Evolutionary conservation across 2,329 filamentous ascomycete species (phyloP).

Genomic region (Aspergillus fumigatiaffinis): DNA sequence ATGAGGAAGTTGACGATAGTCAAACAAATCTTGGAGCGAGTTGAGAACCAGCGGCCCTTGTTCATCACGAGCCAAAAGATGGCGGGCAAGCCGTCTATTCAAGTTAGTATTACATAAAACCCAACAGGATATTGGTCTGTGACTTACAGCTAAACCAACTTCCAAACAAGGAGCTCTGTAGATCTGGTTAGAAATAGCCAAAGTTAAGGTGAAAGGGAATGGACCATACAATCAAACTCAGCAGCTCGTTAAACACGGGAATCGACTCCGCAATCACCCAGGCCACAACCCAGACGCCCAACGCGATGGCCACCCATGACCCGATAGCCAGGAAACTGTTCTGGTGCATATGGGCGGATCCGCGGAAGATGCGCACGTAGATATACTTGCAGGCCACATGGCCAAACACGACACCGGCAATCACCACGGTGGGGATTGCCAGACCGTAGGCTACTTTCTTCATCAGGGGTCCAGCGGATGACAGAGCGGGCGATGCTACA

Average conservation of each 20-base stretch:
- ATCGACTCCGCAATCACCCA: conserved; percentile 67
- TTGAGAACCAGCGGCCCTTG: conserved; percentile 36
- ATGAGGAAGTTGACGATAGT: conserved; percentile 43
- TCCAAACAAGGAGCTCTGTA: conserved; percentile 53
- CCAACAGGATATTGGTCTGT: neutral
- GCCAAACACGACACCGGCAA: conserved; percentile 66
- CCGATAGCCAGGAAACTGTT: conserved; percentile 48
- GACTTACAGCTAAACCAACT: conserved; percentile 59
- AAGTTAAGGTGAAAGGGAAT: neutral
- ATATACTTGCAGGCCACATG: conserved; percentile 64
- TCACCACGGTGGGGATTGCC: conserved; percentile 63
- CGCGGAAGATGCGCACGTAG: conserved; percentile 60
- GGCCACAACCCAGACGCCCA: conserved; percentile 55
- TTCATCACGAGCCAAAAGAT: conserved; percentile 49
- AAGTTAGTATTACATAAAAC: conserved; percentile 5
- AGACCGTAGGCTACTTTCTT: conserved; percentile 64
- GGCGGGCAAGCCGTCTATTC: conserved; percentile 38
- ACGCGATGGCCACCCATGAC: conserved; percentile 57
- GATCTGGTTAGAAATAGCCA: conserved; percentile 11
- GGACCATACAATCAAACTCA: conserved; percentile 54
- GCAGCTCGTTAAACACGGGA: conserved; percentile 63
- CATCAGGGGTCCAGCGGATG: conserved; percentile 54
- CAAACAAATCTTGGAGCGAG: conserved; percentile 41
- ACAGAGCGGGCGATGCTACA: conserved; percentile 63
- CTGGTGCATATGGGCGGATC: conserved; percentile 51